phyloP scores from a whole-genome alignment of 768 basidiomycete species.

The Favolaschia claudopus region DNA sequence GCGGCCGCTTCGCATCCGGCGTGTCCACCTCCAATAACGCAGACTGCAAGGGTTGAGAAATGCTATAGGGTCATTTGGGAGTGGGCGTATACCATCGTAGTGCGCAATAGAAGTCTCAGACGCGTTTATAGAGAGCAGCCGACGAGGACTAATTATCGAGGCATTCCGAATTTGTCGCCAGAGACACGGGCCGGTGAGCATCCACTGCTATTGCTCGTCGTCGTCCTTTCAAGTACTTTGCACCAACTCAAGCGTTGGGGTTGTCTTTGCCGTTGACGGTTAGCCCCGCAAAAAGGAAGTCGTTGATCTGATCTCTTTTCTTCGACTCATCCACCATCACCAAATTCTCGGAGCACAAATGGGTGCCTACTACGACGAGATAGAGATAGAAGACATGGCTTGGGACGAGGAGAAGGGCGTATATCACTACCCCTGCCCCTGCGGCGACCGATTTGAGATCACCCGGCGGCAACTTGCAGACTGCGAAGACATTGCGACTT shows the following conservation, averaged over 20 bases:
- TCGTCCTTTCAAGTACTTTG: no score
- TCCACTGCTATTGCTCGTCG: no score
- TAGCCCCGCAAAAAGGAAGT: no score
- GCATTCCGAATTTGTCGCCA: conserved; percentile 16
- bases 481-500: conserved; percentile 94
- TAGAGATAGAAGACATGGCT: conserved; percentile 96
- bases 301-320: conserved; percentile 6
- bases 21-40: conserved; percentile 91
- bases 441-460: conserved; percentile 98
- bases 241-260: background rate
- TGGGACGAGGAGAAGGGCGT: conserved; percentile 86
- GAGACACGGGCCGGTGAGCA: conserved; percentile 18
- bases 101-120: background rate
- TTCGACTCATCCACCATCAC: conserved; percentile 18
- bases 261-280: no score
- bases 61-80: background rate
- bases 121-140: conserved; percentile 1
- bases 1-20: conserved; percentile 94
- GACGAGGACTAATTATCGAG: background rate
- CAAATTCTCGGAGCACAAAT: conserved; percentile 42
- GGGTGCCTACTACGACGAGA: conserved; percentile 94
- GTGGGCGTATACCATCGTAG: conserved; percentile 22
- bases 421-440: conserved; percentile 97
- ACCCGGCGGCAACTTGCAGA: conserved; percentile 82
- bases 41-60: conserved; percentile 51